Evolutionary conservation across 345 rosid genomes (phyloP).

Genomic region (Murraya koenigii): DNA sequence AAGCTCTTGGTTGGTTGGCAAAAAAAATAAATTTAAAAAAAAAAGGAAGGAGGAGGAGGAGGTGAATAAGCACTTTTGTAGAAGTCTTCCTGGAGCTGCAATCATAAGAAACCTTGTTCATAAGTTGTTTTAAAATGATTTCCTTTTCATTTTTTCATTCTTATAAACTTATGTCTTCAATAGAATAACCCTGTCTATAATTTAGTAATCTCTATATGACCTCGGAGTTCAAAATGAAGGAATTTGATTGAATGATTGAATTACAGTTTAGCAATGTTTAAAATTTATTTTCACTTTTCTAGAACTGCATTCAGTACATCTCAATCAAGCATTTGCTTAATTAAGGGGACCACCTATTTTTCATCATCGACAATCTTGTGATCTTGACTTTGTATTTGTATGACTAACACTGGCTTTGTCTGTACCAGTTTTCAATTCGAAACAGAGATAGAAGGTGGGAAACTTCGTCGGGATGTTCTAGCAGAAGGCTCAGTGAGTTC

Average conservation of each 20-base stretch:
- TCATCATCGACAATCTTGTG: not conserved
- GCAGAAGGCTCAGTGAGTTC: conserved; percentile 70
- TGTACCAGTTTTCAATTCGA: conserved; percentile 82
- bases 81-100: not conserved
- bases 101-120: not conserved
- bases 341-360: not conserved
- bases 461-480: conserved; percentile 75
- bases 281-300: not conserved
- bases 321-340: not conserved
- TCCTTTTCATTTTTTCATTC: not conserved
- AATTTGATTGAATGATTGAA: not conserved
- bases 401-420: conserved; percentile 7
- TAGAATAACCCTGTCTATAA: not conserved
- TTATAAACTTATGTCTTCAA: not conserved
- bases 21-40: not conserved
- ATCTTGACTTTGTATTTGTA: not conserved
- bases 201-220: not conserved
- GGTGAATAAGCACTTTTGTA: not conserved
- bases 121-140: not conserved
- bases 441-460: conserved; percentile 74
- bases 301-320: not conserved
- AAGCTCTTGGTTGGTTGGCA: too few relatives aligned
- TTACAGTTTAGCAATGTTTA: not conserved
- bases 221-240: not conserved
- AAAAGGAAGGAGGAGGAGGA: too few relatives aligned